Evolutionary conservation across 2,329 filamentous ascomycete species (phyloP).

Genomic region (Chaetomium sp.): DNA sequence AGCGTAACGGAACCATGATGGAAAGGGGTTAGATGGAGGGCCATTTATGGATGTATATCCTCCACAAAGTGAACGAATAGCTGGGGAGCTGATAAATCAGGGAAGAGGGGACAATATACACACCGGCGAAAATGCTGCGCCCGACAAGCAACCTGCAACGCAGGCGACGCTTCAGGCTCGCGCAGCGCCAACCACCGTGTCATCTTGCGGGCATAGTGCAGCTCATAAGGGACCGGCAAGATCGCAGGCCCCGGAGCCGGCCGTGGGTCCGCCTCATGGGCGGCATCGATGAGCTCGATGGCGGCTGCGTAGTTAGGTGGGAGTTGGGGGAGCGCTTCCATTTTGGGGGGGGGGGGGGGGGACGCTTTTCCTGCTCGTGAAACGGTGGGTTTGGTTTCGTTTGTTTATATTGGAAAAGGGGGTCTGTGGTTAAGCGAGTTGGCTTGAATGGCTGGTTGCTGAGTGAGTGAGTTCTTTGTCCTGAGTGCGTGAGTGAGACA

Average conservation of each 20-base stretch:
- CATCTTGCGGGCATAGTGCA: constrained; percentile 77
- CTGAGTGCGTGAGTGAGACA: too few relatives aligned
- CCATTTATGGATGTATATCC: too few relatives aligned
- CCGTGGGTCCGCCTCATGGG: constrained; percentile 62
- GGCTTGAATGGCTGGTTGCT: too few relatives aligned
- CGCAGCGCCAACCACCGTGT: constrained; percentile 62
- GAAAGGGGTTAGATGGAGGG: background rate
- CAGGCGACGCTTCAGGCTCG: constrained; percentile 54
- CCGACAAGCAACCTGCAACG: constrained; percentile 68
- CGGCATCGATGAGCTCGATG: constrained; percentile 64
- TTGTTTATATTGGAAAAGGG: too few relatives aligned
- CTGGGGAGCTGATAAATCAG: too few relatives aligned
- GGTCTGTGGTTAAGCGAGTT: too few relatives aligned
- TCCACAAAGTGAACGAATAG: too few relatives aligned
- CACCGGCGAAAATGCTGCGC: constrained; percentile 75
- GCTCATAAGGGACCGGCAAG: constrained; percentile 61
- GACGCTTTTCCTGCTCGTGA: too few relatives aligned
- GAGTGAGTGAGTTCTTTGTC: too few relatives aligned
- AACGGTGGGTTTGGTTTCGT: too few relatives aligned
- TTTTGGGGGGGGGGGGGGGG: too few relatives aligned
- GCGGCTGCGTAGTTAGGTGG: constrained; percentile 41
- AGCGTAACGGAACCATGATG: background rate
- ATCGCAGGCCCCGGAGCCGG: constrained; percentile 36
- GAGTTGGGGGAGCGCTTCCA: too few relatives aligned
- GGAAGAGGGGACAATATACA: constrained; percentile 1